Evolutionary conservation across 1,284 basidiomycete species (phyloP), one percentile per base, ranked within the genome.

Genomic region (Cutaneotrichosporon mucoides): DNA sequence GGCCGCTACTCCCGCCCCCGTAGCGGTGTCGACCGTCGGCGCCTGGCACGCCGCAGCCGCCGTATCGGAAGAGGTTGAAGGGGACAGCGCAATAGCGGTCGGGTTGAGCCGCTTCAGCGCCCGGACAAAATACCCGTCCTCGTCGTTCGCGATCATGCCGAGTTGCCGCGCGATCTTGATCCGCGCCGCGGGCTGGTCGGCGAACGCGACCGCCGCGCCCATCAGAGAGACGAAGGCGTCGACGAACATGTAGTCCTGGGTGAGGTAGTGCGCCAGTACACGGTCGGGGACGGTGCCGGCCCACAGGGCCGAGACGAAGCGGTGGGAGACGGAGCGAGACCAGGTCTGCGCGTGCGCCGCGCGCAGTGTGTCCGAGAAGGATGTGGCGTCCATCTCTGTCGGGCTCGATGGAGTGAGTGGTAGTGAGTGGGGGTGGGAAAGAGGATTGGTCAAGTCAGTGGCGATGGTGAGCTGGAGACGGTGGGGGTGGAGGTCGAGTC

Each of bases 141-240:
- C 63, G 48, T 64, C 63, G 45, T 35, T 61, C 0, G 63, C 55
- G 15, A 64, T 15, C 10, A 64, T 38, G 15, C 63, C 63, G 2
- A 61, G 52, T 57, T 64, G 63, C 8, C 59, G 59, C 12, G 57
- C 59, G 16, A 57, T 45, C 1, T 6, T 8, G 40, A 64, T 51
- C 15, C 63, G 63, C 6, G 59, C 54, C 3, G 34, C 6, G 4
- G 59, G 43, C n/a, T 38, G 16, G 63, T 64, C 63, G 38, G 38
- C 24, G 44, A 56, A 46, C 13, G 47, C 34, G 7, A 64, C 57
- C 3, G 63, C 63, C 8, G 45, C 52, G 44, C 63, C 63, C n/a
- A 64, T 47, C 11, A 64, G 59, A 15, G 63, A 59, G 33, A 64
- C 54, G 34, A 64, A 64, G 47, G 59, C 57, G 52, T 64, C 63